These are phyloP conservation scores for Allium cepa DNA, from an alignment of 106 monocot species.

Conservation along the genomic window DNA sequence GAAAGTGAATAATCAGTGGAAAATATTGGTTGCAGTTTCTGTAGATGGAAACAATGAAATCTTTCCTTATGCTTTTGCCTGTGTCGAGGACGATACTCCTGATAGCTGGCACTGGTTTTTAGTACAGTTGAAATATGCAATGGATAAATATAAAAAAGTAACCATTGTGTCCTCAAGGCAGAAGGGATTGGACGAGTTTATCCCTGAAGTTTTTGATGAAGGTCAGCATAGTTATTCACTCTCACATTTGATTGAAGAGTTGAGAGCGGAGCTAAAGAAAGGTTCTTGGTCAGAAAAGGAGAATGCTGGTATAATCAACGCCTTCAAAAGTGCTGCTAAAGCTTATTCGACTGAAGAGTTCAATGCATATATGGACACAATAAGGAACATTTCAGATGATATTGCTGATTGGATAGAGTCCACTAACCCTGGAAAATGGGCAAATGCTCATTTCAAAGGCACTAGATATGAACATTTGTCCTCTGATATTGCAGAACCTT, in stretches of 20 bases:
- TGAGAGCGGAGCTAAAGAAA: constrained; percentile 52
- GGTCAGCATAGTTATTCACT: constrained; percentile 50
- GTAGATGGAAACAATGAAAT: constrained; percentile 66
- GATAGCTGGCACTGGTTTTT: constrained; percentile 91
- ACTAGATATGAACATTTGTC: constrained; percentile 35
- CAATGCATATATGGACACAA: constrained; percentile 47
- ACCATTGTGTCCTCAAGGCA: constrained; percentile 58
- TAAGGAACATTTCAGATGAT: constrained; percentile 55
- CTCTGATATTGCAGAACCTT: constrained; percentile 32
- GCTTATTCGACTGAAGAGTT: constrained; percentile 67
- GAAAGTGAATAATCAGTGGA: constrained; percentile 54
- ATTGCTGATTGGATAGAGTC: constrained; percentile 61
- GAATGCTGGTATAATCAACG: constrained; percentile 36
- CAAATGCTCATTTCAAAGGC: constrained; percentile 84
- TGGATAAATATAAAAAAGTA: constrained; percentile 27
- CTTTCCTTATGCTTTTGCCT: constrained; percentile 58
- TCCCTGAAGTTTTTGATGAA: constrained; percentile 50
- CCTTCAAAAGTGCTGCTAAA: constrained; percentile 34
- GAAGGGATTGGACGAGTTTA: constrained; percentile 44
- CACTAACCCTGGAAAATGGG: constrained; percentile 67
- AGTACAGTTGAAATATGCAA: constrained; percentile 49
- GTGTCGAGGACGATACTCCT: constrained; percentile 38
- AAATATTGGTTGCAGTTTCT: constrained; percentile 47
- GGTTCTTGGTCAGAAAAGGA: constrained; percentile 36
- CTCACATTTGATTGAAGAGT: constrained; percentile 51